A percentile compares a stretch with the other conserved stretches of the same genome.
phyloP scores from a whole-genome alignment of 345 rosid species.

The Bretschneidera sinensis region DNA sequence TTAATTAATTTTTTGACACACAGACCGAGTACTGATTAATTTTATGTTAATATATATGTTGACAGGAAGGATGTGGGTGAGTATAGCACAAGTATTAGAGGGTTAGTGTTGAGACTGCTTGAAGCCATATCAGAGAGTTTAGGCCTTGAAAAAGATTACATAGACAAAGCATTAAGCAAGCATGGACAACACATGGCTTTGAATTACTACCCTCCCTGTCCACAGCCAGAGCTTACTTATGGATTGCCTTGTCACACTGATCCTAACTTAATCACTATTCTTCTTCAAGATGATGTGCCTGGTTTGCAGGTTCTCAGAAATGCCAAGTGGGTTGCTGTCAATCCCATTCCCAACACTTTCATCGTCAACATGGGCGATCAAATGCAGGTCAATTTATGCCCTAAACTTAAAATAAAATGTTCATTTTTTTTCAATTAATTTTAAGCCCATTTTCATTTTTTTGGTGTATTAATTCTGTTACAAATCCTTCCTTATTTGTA shows the following conservation, averaged over 20 bases:
- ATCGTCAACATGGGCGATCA: slow-evolving; percentile 72
- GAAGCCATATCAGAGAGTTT: slow-evolving; percentile 81
- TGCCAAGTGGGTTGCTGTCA: slow-evolving; percentile 62
- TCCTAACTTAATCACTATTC: slow-evolving; percentile 57
- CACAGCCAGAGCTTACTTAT: slow-evolving; percentile 68
- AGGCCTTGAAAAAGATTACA: slow-evolving; percentile 46
- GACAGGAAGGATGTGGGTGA: slow-evolving; percentile 47
- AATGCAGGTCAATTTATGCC: slow-evolving; percentile 57
- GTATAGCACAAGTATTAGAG: slow-evolving; percentile 51
- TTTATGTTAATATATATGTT: background rate
- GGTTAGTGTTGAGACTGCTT: slow-evolving; percentile 37
- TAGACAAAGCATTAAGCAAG: slow-evolving; percentile 30
- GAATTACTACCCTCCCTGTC: slow-evolving; percentile 84
- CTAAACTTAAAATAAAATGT: too few relatives aligned
- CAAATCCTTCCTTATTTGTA: too few relatives aligned
- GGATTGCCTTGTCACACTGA: slow-evolving; percentile 80
- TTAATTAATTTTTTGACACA: too few relatives aligned
- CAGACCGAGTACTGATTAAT: too few relatives aligned
- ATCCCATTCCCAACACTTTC: slow-evolving; percentile 62
- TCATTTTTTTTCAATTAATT: too few relatives aligned
- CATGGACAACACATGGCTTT: slow-evolving; percentile 89
- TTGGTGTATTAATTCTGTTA: too few relatives aligned
- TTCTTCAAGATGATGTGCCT: slow-evolving; percentile 70
- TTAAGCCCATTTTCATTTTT: too few relatives aligned
- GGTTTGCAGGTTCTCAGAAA: slow-evolving; percentile 62